These are phyloP conservation scores for Teunomyces atbi DNA, from an alignment of 805 yeast genomes.

Conservation along the genomic window DNA sequence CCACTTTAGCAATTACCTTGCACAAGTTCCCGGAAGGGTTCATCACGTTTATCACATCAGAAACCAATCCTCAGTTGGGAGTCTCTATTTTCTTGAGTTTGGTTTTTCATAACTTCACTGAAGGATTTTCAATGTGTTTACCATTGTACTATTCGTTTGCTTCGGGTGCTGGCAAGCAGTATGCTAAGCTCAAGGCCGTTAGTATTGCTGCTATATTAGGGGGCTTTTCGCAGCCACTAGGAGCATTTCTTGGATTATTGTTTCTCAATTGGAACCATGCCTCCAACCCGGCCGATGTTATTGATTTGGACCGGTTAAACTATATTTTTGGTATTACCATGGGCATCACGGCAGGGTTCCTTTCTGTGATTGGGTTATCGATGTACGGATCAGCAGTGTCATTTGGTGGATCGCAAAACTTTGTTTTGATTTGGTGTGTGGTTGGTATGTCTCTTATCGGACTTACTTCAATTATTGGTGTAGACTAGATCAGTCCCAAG, in stretches of 20 bases:
- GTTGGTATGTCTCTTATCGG: constrained; percentile 60
- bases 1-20: constrained; percentile 79
- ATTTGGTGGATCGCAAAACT: constrained; percentile 70
- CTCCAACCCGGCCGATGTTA: constrained; percentile 22
- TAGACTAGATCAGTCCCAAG: not conserved
- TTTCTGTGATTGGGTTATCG: constrained; percentile 76
- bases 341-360: constrained; percentile 78
- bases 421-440: constrained; percentile 58
- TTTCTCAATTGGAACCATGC: constrained; percentile 40
- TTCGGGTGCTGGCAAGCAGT: constrained; percentile 41
- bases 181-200: constrained; percentile 55
- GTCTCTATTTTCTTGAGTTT: constrained; percentile 79
- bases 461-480: constrained; percentile 35
- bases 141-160: constrained; percentile 78
- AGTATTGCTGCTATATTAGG: constrained; percentile 68
- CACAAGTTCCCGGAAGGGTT: constrained; percentile 97
- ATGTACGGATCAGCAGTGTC: constrained; percentile 83
- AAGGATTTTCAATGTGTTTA: constrained; percentile 90
- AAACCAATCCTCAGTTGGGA: constrained; percentile 62
- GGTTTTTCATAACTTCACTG: constrained; percentile 86
- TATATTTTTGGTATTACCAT: constrained; percentile 61
- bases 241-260: constrained; percentile 71
- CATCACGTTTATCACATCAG: constrained; percentile 78
- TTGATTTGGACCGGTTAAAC: constrained; percentile 33
- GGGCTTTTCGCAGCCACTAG: constrained; percentile 84